Evolutionary conservation across 2,329 filamentous ascomycete species (phyloP), one percentile per base, ranked within the genome.

Genomic region (Colletotrichum aenigma): DNA sequence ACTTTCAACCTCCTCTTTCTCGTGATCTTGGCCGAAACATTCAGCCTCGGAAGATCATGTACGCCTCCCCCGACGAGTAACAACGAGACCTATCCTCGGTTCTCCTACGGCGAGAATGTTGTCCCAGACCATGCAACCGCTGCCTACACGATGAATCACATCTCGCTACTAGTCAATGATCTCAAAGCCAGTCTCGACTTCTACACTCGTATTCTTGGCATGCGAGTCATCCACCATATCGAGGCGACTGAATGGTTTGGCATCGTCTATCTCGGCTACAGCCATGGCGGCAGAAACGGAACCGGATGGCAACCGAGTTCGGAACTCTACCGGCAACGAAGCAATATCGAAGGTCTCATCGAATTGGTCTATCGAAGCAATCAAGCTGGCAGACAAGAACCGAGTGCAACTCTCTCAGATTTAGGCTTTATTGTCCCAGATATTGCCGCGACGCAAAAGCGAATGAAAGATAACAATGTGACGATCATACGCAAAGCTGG

Each of bases 281-380:
- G 80, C 30, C 81, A 83, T 38, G 84, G 83, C 67, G 83, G 84
- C 10, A 79, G 79, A 55, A 85, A 85, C 70, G 84, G 84, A 26
- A 83, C 81, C 4, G 84, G 81, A 10, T 85, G 81, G 71, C 83
- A 85, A 76, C 83, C 81, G 12, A 52, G 43, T 21, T 77, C 67
- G 2, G 83, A 85, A 74, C 77, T 85, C 58, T 62, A 76, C 18
- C 78, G 80, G 4, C 79, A 84, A 34, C 84, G 85, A 80, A 84
- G 81, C 75, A 84, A 84, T 64, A 73, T 76, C 3, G 79, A 79
- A 30, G 83, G 83, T 3, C 71, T 85, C 38, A 65, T 85, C 2
- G 83, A 85, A 78, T 76, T 86, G 10, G 68, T 82, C 7, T 72
- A 80, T 55, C 74, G 81, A 43, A 77, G 78, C 36, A 77, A 79